These are phyloP conservation scores for Zizania latifolia DNA, from an alignment of 176 grass and related monocot species.

Conservation along the genomic window DNA sequence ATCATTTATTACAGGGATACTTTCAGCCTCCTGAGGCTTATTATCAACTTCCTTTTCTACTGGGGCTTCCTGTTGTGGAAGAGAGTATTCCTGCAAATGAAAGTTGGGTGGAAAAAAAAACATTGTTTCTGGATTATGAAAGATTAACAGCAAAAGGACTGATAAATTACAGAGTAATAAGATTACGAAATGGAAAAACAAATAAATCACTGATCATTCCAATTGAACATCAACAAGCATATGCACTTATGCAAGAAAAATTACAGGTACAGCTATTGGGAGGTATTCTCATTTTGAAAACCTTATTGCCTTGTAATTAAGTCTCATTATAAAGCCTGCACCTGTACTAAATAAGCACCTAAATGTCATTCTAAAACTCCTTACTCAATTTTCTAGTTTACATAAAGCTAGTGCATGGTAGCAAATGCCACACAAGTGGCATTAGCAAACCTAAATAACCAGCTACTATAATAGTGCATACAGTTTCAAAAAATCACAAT, in stretches of 20 bases:
- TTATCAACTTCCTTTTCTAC: constrained; percentile 36
- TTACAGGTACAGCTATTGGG: background rate
- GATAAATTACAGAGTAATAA: constrained; percentile 24
- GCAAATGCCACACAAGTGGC: too few species aligned
- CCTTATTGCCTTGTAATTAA: background rate
- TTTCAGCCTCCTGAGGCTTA: constrained; percentile 18
- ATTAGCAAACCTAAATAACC: too few species aligned
- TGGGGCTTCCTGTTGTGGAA: constrained; percentile 36
- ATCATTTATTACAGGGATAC: constrained; percentile 32
- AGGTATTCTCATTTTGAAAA: background rate
- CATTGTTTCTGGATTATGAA: background rate
- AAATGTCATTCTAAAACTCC: too few species aligned
- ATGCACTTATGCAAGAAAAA: background rate
- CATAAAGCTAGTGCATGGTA: too few species aligned
- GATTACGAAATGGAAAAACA: background rate
- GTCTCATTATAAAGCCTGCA: background rate
- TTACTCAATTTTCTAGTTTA: too few species aligned
- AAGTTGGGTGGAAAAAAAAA: background rate
- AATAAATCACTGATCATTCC: background rate
- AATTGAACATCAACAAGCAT: background rate
- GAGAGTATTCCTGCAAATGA: constrained; percentile 60
- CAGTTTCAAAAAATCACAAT: too few species aligned
- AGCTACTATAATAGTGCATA: too few species aligned
- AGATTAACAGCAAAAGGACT: background rate
- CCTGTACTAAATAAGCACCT: background rate